phyloP scores from a whole-genome alignment of 208 protist genomes.

The Trypanosoma platydactyli region DNA sequence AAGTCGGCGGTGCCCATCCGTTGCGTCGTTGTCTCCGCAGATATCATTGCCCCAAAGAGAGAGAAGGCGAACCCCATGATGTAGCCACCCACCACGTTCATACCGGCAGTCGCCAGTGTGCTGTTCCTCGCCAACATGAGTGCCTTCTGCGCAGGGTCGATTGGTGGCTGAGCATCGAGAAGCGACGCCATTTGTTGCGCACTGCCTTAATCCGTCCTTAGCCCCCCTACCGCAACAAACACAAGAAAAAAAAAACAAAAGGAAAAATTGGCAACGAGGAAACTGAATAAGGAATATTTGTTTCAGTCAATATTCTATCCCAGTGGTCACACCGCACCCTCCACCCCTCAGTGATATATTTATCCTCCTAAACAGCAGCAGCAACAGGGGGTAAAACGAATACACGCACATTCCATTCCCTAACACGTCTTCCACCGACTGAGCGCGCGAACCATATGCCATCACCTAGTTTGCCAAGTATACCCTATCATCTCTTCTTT shows the following conservation, averaged over 20 bases:
- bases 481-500: background rate
- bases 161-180: slow-evolving; percentile 58
- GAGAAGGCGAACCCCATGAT: slow-evolving; percentile 88
- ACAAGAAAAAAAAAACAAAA: slow-evolving; percentile 9
- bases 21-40: slow-evolving; percentile 82
- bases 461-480: no score
- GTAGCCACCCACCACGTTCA: slow-evolving; percentile 81
- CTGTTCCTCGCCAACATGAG: slow-evolving; percentile 63
- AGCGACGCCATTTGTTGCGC: slow-evolving; percentile 43
- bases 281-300: no score
- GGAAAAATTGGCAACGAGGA: background rate
- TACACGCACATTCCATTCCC: background rate
- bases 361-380: no score
- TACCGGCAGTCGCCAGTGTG: slow-evolving; percentile 53
- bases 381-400: background rate
- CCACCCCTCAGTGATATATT: no score
- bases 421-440: background rate
- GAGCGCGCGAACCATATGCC: no score
- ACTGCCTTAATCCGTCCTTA: background rate
- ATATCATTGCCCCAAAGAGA: slow-evolving; percentile 88
- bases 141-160: slow-evolving; percentile 64
- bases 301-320: no score
- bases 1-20: slow-evolving; percentile 89
- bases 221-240: background rate
- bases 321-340: no score